Base-by-base conservation (phyloP, 2,329 filamentous ascomycete genomes). In the Phyllosticta paracitricarpa region DNA sequence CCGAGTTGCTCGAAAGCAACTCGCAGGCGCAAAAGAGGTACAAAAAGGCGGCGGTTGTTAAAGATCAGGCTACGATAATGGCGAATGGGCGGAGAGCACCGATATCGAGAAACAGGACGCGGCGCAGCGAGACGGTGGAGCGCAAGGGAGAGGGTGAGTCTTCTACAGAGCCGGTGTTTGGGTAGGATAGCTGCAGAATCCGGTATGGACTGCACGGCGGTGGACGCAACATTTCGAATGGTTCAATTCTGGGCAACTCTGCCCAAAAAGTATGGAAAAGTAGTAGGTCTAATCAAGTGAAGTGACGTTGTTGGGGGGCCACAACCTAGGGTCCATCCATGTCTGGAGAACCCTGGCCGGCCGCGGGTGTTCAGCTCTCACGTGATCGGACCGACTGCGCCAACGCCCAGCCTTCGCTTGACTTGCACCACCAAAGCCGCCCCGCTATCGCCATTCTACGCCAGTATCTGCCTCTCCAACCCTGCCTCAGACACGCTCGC, bases 11-110 rank as follows among this genome's bases (percentile, higher is more conserved):
- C 0, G 64, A 70, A 25, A 72, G 73, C 56, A 64, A 67, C 7
- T 71, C 69, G 51, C 67, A 71, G 22, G 70, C 68, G 59, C 69
- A 72, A 59, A 72, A 68, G 59, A n/a, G 63, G 26, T 75, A 73
- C 51, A 58, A 62, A 57, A 59, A 62, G 51, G 51, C 60, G 5
- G 56, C 56, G 4, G 60, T 62, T 1, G 59, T 61, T 51, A 61
- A 61, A 12, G 59, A 61, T 24, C 59, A 61, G 48, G 51, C 55
- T 8, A 55, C 54, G 6, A 51, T 61, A n/a, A 61, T 61, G 59
- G 59, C 59, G 12, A 61, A 61, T n/a, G 59, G 59, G 17, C 59
- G 59, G 14, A 53, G 59, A 51, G 59, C 59, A n/a, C 59, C 59
- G 3, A 61, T 61, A 22, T 57, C 54, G 28, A 52, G 59, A 14